Percentiles rank a stretch among this genome's conserved stretches.
phyloP scores from a whole-genome alignment of 176 grass and related monocot species.

The Poa pratensis region DNA sequence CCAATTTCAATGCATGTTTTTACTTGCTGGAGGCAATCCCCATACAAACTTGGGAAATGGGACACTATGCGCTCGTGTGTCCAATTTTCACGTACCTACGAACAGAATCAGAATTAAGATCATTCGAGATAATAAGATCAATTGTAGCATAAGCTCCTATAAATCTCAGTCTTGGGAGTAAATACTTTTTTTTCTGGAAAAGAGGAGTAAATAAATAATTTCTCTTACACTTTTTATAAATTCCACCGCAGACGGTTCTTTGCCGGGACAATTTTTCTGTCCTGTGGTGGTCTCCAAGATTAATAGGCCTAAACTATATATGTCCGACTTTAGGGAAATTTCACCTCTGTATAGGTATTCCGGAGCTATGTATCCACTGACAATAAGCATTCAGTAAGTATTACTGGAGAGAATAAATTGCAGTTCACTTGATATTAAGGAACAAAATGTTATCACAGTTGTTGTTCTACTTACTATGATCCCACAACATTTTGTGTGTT shows the following conservation, averaged over 20 bases:
- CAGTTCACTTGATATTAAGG: neutral
- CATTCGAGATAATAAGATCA: neutral
- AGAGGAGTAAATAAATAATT: neutral
- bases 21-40: constrained; percentile 16
- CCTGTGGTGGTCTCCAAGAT: constrained; percentile 40
- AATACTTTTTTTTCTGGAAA: too few species aligned
- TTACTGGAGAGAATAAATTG: neutral
- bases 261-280: neutral
- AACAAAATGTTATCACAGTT: neutral
- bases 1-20: constrained; percentile 29
- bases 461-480: constrained; percentile 32
- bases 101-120: neutral
- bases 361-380: constrained; percentile 44
- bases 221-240: constrained; percentile 43
- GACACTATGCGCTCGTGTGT: neutral
- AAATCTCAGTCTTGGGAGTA: neutral
- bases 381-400: neutral
- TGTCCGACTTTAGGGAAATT: constrained; percentile 38
- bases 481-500: constrained; percentile 50
- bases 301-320: constrained; percentile 47
- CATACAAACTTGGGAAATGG: neutral
- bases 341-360: constrained; percentile 51
- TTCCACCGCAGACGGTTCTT: constrained; percentile 4
- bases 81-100: constrained; percentile 30
- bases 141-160: neutral